Evolutionary conservation across 768 basidiomycete species (phyloP), one percentile per base, ranked within the genome.

Genomic region (Russula brevipes): DNA sequence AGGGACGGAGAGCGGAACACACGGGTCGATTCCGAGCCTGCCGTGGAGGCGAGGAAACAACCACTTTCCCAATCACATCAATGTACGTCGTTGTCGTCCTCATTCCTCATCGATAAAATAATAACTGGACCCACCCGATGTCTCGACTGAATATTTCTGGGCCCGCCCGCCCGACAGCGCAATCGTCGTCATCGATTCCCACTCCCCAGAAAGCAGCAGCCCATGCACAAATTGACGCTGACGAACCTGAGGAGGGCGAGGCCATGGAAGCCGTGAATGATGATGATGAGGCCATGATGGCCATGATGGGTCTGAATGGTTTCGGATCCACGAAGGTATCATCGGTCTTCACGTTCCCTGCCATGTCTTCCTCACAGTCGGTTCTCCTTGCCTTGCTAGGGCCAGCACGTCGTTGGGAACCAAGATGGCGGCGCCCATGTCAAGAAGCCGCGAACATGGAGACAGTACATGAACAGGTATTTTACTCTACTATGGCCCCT

Each of bases 401-500:
- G 88, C 47, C 90, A 89, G 70, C 82, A 80, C 52, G 90, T 94
- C 41, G 78, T 81, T 42, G 91, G 93, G 30, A 94, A 96, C 63
- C 88, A 95, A 75, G 87, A 89, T 65, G 89, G 87, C 49, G 69
- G 63, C 42, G 81, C 79, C 41, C 74, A 83, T 58, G 74, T 88
- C 68, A 94, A 90, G 81, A 94, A 92, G 76, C 83, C 83, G 60
- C 80, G 93, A 64, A 95, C 92, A 31, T 96, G 94, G 95, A 81
- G 94, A 67, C 96, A 98, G 75, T 99, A 99, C 74, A 99, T 99
- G 96, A 98, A 98, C 74, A 83, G 94, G 85, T 86, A 69, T 53
- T 80, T 57, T 64, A 38, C 31, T 33, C 65, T 44, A 8, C 49
- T 63, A 53, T 57, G 49, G 65, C 35, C 52, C 59, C 59, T 67